A percentile compares a stretch with the other conserved stretches of the same genome.
phyloP scores from a whole-genome alignment of 768 basidiomycete species.

The Pseudohyphozyma bogoriensis region DNA sequence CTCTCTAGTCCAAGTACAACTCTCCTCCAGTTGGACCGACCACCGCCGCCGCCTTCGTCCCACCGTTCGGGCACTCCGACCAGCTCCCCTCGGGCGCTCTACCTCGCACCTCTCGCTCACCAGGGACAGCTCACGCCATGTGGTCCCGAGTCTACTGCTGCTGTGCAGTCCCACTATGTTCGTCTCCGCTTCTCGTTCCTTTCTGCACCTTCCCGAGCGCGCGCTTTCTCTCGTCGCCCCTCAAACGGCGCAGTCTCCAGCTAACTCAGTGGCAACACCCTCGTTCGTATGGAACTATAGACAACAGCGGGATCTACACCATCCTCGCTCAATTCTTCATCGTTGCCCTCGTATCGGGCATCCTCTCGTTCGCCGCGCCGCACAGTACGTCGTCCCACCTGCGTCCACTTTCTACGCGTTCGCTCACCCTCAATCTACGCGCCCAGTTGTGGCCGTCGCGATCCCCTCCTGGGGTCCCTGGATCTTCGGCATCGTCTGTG shows the following conservation, averaged over 20 bases:
- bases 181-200: neutral
- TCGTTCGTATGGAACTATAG: too few species aligned
- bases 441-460: conserved; percentile 71
- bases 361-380: conserved; percentile 65
- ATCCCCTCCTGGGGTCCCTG: conserved; percentile 65
- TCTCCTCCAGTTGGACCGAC: neutral
- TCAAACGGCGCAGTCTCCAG: neutral
- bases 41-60: too few species aligned
- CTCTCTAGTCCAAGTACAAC: conserved; percentile 24
- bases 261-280: neutral
- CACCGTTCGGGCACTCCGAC: too few species aligned
- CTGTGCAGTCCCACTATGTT: conserved; percentile 25
- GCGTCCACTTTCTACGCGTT: neutral
- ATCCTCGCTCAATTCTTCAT: conserved; percentile 65
- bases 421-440: neutral
- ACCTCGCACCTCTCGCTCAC: neutral
- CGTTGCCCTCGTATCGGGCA: conserved; percentile 56
- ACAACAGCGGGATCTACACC: conserved; percentile 82
- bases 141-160: conserved; percentile 24
- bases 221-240: neutral
- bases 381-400: conserved; percentile 48
- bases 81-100: neutral
- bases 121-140: neutral
- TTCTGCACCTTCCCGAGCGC: rapidly evolving
- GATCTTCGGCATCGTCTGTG: conserved; percentile 66